Evolutionary conservation across 768 basidiomycete genomes (phyloP).

Genomic region (Amylocystis lapponica): DNA sequence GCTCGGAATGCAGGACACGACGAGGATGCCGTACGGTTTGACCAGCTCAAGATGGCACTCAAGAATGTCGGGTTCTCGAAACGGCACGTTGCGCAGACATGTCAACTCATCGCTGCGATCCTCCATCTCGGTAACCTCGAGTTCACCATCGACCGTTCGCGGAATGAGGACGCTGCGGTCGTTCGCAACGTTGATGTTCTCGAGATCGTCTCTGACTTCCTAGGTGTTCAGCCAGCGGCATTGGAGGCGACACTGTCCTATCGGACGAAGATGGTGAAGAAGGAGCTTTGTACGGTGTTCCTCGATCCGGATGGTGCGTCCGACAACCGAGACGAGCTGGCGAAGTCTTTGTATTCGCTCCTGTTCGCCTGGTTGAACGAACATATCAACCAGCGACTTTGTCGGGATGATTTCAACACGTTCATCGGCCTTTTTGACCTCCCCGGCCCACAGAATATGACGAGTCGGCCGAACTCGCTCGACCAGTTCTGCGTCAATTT

Average conservation of each 20-base stretch:
- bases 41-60: conserved; percentile 90
- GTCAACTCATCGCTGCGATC: conserved; percentile 92
- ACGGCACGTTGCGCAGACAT: conserved; percentile 90
- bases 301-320: conserved; percentile 92
- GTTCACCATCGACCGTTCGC: conserved; percentile 75
- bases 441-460: conserved; percentile 88
- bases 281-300: conserved; percentile 96
- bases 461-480: conserved; percentile 82
- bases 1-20: conserved; percentile 47
- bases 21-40: conserved; percentile 85
- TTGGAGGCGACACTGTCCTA: conserved; percentile 83
- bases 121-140: conserved; percentile 95
- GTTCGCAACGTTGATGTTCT: conserved; percentile 82
- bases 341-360: conserved; percentile 88
- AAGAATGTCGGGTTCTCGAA: conserved; percentile 93
- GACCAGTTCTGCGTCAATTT: conserved; percentile 98
- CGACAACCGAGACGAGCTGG: conserved; percentile 90
- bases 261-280: conserved; percentile 89
- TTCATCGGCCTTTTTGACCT: conserved; percentile 94
- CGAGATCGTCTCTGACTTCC: conserved; percentile 83
- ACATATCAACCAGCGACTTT: conserved; percentile 91
- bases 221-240: conserved; percentile 69
- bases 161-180: conserved; percentile 90
- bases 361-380: conserved; percentile 97
- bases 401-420: conserved; percentile 86